Evolutionary conservation across 2,329 filamentous ascomycete genomes (phyloP), one percentile per base, ranked within the genome.

Genomic region (Stagonosporopsis rhizophila): DNA sequence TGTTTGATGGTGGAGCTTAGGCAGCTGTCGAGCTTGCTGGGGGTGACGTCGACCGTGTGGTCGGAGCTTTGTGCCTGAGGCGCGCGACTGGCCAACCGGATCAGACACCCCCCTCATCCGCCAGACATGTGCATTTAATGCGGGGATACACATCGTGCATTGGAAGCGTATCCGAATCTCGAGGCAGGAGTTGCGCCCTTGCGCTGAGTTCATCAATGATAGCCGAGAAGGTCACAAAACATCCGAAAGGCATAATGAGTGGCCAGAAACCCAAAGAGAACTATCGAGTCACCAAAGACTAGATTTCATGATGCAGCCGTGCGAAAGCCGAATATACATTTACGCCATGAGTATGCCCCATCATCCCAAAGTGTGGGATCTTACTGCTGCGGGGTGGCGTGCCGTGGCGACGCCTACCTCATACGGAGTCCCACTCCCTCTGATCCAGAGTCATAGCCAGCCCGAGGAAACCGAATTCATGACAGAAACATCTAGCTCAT

Each of bases 381-480:
- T 59, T 69, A 64, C 62, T 65, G 64, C 64, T 62, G 51, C 65
- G 60, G 66, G 64, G 59, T 60, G 64, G 67, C 66, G 67, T 59
- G 68, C 65, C 63, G 61, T 65, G 50, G 67, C 65, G 58, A 70
- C 64, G 58, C 70, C 64, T 66, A 57, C 62, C 60, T 62, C 62
- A 56, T 57, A 59, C 50, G 53, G 58, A 65, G 63, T 70, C 70
- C 70, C 72, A 69, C 55, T 64, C 54, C 58, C 70, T 74, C 71
- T 75, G 73, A 75, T 77, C 73, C 67, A 73, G 70, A 74, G 71
- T 70, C 72, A 75, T 75, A 75, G 64, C 65, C 68, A 71, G 70
- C 63, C 67, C 62, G 68, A 69, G 59, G 64, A 72, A 71, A 68
- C 66, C 67, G 62, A 73, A 70, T 71, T 67, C 70, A 73, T 74